Conservation (phyloP, 2,329 filamentous ascomycete genomes). For the Verticillium nubilum region DNA sequence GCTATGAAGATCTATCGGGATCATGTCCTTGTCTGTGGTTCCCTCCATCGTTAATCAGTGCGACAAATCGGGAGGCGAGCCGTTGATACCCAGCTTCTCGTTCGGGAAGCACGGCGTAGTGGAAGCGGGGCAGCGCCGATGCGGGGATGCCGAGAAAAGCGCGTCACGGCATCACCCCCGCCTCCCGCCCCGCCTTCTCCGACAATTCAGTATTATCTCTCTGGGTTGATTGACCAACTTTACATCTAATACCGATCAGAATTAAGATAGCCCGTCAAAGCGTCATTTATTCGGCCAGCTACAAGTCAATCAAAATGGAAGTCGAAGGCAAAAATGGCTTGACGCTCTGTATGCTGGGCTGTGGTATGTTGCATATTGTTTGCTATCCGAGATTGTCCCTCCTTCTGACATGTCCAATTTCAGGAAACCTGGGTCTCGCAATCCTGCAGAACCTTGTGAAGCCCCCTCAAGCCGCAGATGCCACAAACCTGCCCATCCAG, state of each 20-base stretch:
- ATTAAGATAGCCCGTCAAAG: not conserved
- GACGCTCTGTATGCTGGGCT: slow-evolving; percentile 11
- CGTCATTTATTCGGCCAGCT: not conserved
- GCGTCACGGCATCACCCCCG: not conserved
- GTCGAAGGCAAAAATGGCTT: not conserved
- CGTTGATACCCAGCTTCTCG: slow-evolving; percentile 1
- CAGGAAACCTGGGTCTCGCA: slow-evolving; percentile 25
- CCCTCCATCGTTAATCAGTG: not conserved
- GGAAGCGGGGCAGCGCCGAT: not conserved
- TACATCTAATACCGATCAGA: not conserved
- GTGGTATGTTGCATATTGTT: slow-evolving; percentile 4
- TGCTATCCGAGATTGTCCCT: not conserved
- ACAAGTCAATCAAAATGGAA: not conserved
- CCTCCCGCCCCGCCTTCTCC: not conserved
- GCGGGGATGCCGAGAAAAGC: not conserved
- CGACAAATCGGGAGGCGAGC: slow-evolving; percentile 3
- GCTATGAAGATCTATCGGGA: not conserved
- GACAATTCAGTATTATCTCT: not conserved
- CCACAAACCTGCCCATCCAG: slow-evolving; percentile 13
- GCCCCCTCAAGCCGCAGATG: not conserved
- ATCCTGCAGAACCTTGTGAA: slow-evolving; percentile 19
- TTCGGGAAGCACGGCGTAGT: not conserved
- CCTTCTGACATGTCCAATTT: not conserved
- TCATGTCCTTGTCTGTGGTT: not conserved
- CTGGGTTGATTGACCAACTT: not conserved